Base-by-base conservation (phyloP, 2,329 filamentous ascomycete species). In the Ophiostoma novo-ulmi region DNA sequence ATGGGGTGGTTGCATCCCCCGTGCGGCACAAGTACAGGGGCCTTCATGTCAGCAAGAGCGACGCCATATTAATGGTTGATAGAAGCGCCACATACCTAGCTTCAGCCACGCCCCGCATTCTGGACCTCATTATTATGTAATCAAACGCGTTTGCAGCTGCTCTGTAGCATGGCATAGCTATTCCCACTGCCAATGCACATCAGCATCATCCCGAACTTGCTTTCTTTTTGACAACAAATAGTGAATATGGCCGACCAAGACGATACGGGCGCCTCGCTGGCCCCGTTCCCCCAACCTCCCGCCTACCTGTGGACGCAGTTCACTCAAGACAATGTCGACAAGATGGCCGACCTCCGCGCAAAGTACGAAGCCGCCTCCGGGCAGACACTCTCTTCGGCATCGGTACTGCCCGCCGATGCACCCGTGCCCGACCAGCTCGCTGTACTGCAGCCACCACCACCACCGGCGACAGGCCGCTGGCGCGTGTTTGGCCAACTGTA, bases 221-320 rank as follows among this genome's bases (percentile, higher is more conserved):
- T 31, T 17, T 13, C n/a, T 26, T 2, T 26, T 26, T 5, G 22
- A 58, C 52, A 10, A 26, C 52, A 58, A 22, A n/a, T 7, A 44
- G 31, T 13, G 17, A 63, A 7, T 8, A 92, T 92, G 89, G 87
- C 87, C 71, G 88, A 88, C 69, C 82, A 84, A 72, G 81, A 80
- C 5, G 74, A 75, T 6, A 17, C 58, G 3, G 58, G 14, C 35
- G 70, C 70, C 55, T 61, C 69, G 3, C 38, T 73, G 1, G 68
- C 70, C 4, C 71, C 73, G 0, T 75, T 93, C 78, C 94, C 95
- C 35, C 88, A 91, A 69, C 95, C 95, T 36, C 95, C 95, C 36
- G 48, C 68, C 2, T 89, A 90, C 0, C 97, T 97, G 81, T 98
- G 92, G 89, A 89, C 90, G 75, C 85, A 91, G 78, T 98, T 98